These are phyloP conservation scores for Talaromyces albobiverticillius DNA, from an alignment of 2,329 filamentous ascomycete genomes.

Conservation along the genomic window DNA sequence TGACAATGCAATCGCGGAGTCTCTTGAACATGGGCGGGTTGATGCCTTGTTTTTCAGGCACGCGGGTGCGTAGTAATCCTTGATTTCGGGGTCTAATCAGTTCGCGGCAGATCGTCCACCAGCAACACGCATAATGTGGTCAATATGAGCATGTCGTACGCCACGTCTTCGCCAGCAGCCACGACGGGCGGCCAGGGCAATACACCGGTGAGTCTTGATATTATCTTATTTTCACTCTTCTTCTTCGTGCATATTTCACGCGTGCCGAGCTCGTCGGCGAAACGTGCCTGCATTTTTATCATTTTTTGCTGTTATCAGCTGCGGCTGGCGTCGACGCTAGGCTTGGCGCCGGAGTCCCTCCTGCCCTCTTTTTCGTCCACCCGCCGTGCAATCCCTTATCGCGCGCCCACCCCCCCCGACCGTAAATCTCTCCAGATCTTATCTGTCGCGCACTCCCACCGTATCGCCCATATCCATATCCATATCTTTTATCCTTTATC, in stretches of 20 bases:
- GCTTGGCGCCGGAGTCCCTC: conserved; percentile 30
- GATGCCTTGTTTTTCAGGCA: conserved; percentile 11
- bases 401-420: conserved; percentile 17
- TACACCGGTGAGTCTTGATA: conserved; percentile 42
- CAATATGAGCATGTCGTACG: conserved; percentile 60
- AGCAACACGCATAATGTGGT: conserved; percentile 29
- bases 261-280: no score
- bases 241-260: no score
- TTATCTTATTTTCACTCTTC: no score
- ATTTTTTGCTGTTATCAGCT: conserved; percentile 29
- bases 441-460: conserved; percentile 33
- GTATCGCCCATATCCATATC: no score
- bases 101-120: not conserved
- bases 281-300: no score
- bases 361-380: conserved; percentile 1
- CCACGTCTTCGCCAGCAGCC: conserved; percentile 62
- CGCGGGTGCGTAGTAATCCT: no score
- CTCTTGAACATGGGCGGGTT: not conserved
- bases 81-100: not conserved
- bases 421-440: conserved; percentile 41
- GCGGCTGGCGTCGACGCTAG: conserved; percentile 19
- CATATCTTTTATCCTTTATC: conserved; percentile 25
- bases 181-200: conserved; percentile 62
- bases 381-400: conserved; percentile 38
- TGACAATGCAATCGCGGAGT: conserved; percentile 16